Percentiles rank a stretch among this genome's conserved stretches.
These are phyloP conservation scores for Singerocomus inundabilis DNA, from an alignment of 1,284 basidiomycete species.

Conservation along the genomic window DNA sequence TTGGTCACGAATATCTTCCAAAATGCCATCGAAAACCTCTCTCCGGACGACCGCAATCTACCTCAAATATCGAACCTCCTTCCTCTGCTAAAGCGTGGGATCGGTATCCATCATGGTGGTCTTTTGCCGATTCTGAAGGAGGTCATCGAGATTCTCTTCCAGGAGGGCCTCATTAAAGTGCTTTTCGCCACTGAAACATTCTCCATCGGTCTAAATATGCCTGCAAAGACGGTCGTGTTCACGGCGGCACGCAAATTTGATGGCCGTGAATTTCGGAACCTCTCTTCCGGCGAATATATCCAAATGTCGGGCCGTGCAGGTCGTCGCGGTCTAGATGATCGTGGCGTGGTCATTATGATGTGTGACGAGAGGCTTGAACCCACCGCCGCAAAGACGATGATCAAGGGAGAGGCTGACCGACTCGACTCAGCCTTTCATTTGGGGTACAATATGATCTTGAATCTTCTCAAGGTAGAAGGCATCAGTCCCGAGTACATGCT, in stretches of 20 bases:
- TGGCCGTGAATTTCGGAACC: slow-evolving; percentile 90
- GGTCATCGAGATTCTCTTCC: slow-evolving; percentile 99
- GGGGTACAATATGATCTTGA: slow-evolving; percentile 99
- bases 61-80: slow-evolving; percentile 95
- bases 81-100: slow-evolving; percentile 92
- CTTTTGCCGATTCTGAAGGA: slow-evolving; percentile 97
- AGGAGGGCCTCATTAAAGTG: slow-evolving; percentile 98
- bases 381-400: slow-evolving; percentile 90
- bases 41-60: slow-evolving; percentile 84
- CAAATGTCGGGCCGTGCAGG: slow-evolving; percentile 99
- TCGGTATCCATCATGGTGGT: slow-evolving; percentile 98
- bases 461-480: slow-evolving; percentile 98
- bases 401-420: slow-evolving; percentile 97
- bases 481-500: slow-evolving; percentile 99
- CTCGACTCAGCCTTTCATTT: slow-evolving; percentile 98
- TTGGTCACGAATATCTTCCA: slow-evolving; percentile 89
- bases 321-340: slow-evolving; percentile 93
- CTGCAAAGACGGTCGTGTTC: slow-evolving; percentile 99
- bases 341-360: slow-evolving; percentile 99
- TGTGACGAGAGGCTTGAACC: slow-evolving; percentile 98
- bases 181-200: slow-evolving; percentile 99
- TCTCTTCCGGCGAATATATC: slow-evolving; percentile 92
- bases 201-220: slow-evolving; percentile 99
- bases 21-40: slow-evolving; percentile 90
- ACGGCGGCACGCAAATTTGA: slow-evolving; percentile 96